Percentiles rank a stretch among this genome's conserved stretches.
Conservation (phyloP, 768 basidiomycete species). For the Rhodosporidiobolus odoratus region DNA sequence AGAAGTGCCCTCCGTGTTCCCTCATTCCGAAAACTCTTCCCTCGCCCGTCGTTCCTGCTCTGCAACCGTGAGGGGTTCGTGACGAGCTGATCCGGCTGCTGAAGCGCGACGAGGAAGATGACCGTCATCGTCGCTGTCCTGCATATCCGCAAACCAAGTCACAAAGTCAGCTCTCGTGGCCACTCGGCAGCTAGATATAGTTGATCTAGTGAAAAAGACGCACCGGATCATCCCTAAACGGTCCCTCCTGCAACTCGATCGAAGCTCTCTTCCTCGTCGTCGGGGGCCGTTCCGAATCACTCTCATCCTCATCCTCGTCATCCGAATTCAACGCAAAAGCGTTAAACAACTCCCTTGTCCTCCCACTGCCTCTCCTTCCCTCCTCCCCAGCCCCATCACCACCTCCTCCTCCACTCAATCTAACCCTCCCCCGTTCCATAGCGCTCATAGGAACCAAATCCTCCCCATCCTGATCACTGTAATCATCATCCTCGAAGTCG, state of each 20-base stretch:
- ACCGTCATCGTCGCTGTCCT: slow-evolving; percentile 3
- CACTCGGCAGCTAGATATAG: too few relatives aligned
- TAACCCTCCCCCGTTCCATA: slow-evolving; percentile 51
- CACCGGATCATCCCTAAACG: slow-evolving; percentile 1
- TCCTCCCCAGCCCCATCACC: too few relatives aligned
- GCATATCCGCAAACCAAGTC: background rate
- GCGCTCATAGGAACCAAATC: slow-evolving; percentile 63
- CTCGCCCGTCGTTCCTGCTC: slow-evolving; percentile 22
- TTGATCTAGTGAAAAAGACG: background rate
- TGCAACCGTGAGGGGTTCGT: background rate
- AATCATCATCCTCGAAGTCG: slow-evolving; percentile 58
- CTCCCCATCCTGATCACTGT: slow-evolving; percentile 62
- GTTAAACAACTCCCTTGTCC: slow-evolving; percentile 88
- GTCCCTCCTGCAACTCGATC: background rate
- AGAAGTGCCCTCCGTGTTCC: too few relatives aligned
- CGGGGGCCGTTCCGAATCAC: slow-evolving; percentile 2
- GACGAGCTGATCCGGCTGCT: background rate
- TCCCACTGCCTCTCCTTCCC: slow-evolving; percentile 39
- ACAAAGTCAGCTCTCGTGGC: background rate
- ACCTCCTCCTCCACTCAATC: slow-evolving; percentile 6
- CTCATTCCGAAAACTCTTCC: slow-evolving; percentile 29
- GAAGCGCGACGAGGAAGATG: background rate
- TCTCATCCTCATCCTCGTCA: slow-evolving; percentile 43
- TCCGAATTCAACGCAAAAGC: slow-evolving; percentile 57
- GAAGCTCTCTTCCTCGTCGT: slow-evolving; percentile 13